These are phyloP conservation scores for Phyllostachys edulis DNA, from an alignment of 176 grass and related monocot genomes.

Conservation along the genomic window DNA sequence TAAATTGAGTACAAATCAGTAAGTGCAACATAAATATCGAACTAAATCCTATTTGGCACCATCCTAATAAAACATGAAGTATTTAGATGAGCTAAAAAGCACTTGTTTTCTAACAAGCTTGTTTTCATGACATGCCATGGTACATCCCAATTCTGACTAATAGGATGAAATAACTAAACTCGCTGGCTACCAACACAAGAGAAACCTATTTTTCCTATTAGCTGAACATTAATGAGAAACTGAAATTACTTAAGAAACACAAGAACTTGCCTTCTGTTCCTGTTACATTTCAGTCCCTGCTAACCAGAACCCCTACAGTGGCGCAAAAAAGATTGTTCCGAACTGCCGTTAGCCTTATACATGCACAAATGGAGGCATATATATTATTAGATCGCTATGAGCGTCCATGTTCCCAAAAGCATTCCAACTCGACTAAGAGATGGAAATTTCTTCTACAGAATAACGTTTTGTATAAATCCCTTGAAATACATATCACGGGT, in stretches of 20 bases:
- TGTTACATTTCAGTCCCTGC: not conserved
- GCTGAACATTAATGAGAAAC: not conserved
- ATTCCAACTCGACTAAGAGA: not conserved
- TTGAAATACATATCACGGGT: not conserved
- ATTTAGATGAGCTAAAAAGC: not conserved
- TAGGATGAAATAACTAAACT: not conserved
- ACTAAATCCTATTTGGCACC: not conserved
- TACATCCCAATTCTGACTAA: too few species aligned
- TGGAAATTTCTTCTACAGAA: not conserved
- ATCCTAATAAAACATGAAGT: not conserved
- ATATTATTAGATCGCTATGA: not conserved
- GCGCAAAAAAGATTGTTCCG: not conserved
- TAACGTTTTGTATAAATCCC: not conserved
- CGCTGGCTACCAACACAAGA: not conserved
- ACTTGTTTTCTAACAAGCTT: not conserved
- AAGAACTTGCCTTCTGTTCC: constrained; percentile 12
- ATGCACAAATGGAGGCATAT: not conserved
- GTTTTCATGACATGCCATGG: not conserved
- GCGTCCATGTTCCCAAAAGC: not conserved
- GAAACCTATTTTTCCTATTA: not conserved
- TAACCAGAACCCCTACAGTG: not conserved
- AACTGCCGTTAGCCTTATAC: not conserved
- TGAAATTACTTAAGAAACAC: constrained; percentile 3
- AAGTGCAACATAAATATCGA: not conserved
- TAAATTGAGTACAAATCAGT: not conserved